These are phyloP conservation scores for Arthrobotrys pseudoclavata DNA, from an alignment of 2,329 filamentous ascomycete species.

Conservation along the genomic window DNA sequence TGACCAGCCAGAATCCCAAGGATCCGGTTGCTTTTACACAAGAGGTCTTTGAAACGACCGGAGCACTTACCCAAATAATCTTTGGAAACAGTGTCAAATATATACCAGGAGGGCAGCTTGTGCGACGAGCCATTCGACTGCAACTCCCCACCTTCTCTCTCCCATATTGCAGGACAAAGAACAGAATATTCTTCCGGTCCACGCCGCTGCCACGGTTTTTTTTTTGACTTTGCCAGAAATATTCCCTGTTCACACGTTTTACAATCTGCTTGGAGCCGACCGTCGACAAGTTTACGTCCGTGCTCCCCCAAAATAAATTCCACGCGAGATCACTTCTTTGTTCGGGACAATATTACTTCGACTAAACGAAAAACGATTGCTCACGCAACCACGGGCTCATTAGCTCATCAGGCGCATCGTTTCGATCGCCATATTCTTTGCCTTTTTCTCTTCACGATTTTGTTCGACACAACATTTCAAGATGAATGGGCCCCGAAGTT, in stretches of 20 bases:
- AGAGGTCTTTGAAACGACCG: slow-evolving; percentile 40
- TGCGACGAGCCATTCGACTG: slow-evolving; percentile 46
- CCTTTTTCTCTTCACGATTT: background rate
- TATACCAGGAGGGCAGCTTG: slow-evolving; percentile 36
- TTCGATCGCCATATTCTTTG: slow-evolving; percentile 49
- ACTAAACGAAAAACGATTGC: slow-evolving; percentile 17
- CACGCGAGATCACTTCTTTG: slow-evolving; percentile 40
- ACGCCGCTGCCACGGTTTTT: slow-evolving; percentile 60
- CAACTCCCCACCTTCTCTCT: background rate
- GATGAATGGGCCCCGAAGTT: slow-evolving; percentile 51
- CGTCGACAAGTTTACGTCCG: slow-evolving; percentile 29
- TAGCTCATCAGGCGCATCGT: slow-evolving; percentile 46
- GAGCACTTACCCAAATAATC: slow-evolving; percentile 60
- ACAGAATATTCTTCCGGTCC: slow-evolving; percentile 37
- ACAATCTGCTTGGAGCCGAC: slow-evolving; percentile 36
- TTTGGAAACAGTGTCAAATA: slow-evolving; percentile 23
- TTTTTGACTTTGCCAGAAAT: slow-evolving; percentile 60
- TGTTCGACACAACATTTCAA: slow-evolving; percentile 33
- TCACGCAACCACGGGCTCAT: slow-evolving; percentile 29
- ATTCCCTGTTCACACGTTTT: slow-evolving; percentile 57
- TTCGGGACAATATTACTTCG: slow-evolving; percentile 32
- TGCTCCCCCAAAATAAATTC: slow-evolving; percentile 43
- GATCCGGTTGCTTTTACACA: slow-evolving; percentile 46
- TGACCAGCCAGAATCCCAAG: slow-evolving; percentile 48
- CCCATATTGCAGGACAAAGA: slow-evolving; percentile 32